Evolutionary conservation across 352 stramenopile species (phyloP).

Genomic region (Hyaloperonospora brassicae): DNA sequence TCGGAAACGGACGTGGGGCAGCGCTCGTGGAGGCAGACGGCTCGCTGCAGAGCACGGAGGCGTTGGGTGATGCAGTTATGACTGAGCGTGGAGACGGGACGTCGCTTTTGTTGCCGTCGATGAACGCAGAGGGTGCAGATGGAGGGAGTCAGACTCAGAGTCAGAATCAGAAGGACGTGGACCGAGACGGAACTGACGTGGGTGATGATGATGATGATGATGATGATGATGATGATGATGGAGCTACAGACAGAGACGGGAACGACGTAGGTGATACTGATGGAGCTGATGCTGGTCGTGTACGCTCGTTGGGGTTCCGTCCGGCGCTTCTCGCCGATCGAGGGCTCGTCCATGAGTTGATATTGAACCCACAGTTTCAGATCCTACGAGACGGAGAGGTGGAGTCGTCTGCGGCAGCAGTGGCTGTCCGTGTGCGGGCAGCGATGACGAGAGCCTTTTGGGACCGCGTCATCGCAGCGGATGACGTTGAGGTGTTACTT

Average conservation of each 20-base stretch:
- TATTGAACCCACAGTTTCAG: constrained; percentile 59
- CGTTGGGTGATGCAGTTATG: not conserved
- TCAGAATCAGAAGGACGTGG: too few species aligned
- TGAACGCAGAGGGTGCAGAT: constrained; percentile 11
- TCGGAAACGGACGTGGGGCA: not conserved
- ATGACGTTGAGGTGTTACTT: constrained; percentile 43
- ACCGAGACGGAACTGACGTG: constrained; percentile 12
- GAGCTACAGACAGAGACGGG: not conserved
- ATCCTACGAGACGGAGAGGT: constrained; percentile 26
- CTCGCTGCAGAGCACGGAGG: not conserved
- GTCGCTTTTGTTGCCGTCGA: constrained; percentile 7
- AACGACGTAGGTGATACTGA: constrained; percentile 7
- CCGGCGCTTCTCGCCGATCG: constrained; percentile 46
- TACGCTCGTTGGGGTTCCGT: constrained; percentile 20
- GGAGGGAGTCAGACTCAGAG: too few species aligned
- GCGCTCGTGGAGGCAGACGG: not conserved
- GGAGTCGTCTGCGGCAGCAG: constrained; percentile 16
- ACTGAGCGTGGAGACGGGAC: constrained; percentile 4
- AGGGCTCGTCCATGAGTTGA: constrained; percentile 61
- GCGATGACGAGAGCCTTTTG: constrained; percentile 65
- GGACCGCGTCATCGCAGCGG: constrained; percentile 43
- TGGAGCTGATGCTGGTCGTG: not conserved
- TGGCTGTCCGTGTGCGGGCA: constrained; percentile 34
- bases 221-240: too few species aligned
- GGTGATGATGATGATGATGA: constrained; percentile 16